Evolutionary conservation across 148 eudicot species (phyloP).

Genomic region (Pouteria glomerata): DNA sequence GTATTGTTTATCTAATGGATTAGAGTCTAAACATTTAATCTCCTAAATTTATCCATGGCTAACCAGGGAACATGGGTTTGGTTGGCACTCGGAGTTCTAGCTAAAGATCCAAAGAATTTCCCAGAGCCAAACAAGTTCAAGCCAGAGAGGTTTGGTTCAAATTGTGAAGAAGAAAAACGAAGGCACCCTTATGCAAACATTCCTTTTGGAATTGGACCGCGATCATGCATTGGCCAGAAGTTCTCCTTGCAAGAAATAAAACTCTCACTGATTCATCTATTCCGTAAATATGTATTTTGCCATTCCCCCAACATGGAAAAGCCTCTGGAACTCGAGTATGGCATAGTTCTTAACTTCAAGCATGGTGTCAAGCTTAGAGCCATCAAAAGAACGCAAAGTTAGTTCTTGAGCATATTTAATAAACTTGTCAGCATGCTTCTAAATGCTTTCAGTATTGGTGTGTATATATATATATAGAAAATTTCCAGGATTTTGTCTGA

Average conservation of each 20-base stretch:
- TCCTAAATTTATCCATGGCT: constrained; percentile 1
- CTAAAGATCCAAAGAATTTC: constrained; percentile 78
- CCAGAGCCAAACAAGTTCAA: constrained; percentile 79
- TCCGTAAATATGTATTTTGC: constrained; percentile 56
- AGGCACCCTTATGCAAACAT: constrained; percentile 95
- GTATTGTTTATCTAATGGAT: background rate
- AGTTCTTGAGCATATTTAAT: background rate
- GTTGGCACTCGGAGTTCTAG: constrained; percentile 87
- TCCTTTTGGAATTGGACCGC: constrained; percentile 92
- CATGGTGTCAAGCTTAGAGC: constrained; percentile 78
- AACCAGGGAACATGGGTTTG: constrained; percentile 94
- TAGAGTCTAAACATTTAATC: background rate
- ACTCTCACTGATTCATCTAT: constrained; percentile 66
- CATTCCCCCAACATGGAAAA: constrained; percentile 81
- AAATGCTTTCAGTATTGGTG: background rate
- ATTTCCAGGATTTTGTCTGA: no score
- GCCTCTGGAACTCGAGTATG: constrained; percentile 68
- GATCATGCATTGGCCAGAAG: constrained; percentile 88
- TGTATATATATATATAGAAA: no score
- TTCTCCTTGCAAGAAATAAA: constrained; percentile 84
- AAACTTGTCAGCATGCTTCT: background rate
- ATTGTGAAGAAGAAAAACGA: constrained; percentile 64
- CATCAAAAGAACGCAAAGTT: constrained; percentile 28
- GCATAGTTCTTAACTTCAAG: constrained; percentile 74
- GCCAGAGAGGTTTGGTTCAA: constrained; percentile 83